Base-by-base conservation (phyloP, 495 filamentous ascomycete genomes). In the Aspergillus steynii region DNA sequence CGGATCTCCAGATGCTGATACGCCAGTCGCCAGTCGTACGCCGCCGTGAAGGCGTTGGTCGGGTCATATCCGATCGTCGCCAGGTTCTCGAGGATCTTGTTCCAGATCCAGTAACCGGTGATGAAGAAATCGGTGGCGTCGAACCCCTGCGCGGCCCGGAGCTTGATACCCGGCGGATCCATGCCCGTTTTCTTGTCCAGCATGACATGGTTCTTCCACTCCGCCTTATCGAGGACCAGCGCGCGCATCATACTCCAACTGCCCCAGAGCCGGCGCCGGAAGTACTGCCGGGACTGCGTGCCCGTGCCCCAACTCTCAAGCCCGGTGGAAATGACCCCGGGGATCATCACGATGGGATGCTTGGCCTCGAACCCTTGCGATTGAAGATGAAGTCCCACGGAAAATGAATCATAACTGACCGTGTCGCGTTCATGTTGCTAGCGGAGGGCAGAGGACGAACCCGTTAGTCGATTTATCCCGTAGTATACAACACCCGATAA, bases 241-340 rank as follows among this genome's bases (percentile, higher is more conserved):
- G 95, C 93, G 55, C 88, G 81, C 91, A 99, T 96, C 95, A 99
- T 99, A 62, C 81, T 94, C 95, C 95, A 99, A 66, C 90, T 96
- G 29, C 95, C 95, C 95, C 95, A 99, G 55, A 99, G 75, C 61
- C 95, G 78, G 72, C 93, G 94, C 55, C 95, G 84, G 73, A 98
- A 99, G 71, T 97, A 99, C 55, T 88, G 92, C 7, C 90, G 83
- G 20, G 92, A 96, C 42, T 75, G 74, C 63, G 88, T 86, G 12
- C 87, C 86, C 0, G 93, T 97, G 25, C 96, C 92, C 95, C 95
- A 99, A 62, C 90, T 95, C 76, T 99, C 95, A 6, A 99, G 80
- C 5, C 96, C 96, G 0, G 95, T 99, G 2, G 95, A 98, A 62
- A 98, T 98, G 7, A 98, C 96, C 0, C 95, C 95, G 8, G 95